phyloP scores from a whole-genome alignment of 116 monocot species.

The Iris pallida region DNA sequence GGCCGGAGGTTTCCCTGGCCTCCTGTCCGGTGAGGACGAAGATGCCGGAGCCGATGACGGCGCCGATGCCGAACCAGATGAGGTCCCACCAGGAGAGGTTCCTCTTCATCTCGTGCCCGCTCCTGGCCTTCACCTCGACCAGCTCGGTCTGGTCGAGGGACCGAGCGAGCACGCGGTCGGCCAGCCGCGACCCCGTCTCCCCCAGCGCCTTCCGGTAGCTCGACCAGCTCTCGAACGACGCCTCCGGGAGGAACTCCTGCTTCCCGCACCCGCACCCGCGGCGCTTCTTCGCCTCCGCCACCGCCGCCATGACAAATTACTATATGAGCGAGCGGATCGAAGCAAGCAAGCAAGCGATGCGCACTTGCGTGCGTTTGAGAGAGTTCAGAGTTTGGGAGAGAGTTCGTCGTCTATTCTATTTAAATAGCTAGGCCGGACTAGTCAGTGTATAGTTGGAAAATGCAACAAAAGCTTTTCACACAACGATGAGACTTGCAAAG shows the following conservation, averaged over 20 bases:
- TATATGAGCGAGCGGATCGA: background rate
- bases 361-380: background rate
- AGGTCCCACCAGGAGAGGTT: conserved; percentile 47
- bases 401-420: no score
- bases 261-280: conserved; percentile 36
- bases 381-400: no score
- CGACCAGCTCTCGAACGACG: conserved; percentile 32
- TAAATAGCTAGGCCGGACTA: no score
- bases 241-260: conserved; percentile 57
- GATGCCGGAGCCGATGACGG: conserved; percentile 55
- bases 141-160: conserved; percentile 37
- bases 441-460: no score
- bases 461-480: no score
- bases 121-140: conserved; percentile 31
- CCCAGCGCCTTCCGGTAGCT: conserved; percentile 26
- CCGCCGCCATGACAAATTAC: background rate
- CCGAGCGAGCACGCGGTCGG: conserved; percentile 26
- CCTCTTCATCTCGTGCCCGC: conserved; percentile 50
- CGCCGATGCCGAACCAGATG: conserved; percentile 52
- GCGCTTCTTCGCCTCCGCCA: conserved; percentile 1
- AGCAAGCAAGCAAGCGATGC: background rate
- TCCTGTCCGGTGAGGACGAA: conserved; percentile 55
- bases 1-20: conserved; percentile 23
- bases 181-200: conserved; percentile 20
- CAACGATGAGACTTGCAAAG: no score